Base-by-base conservation (phyloP, 2,329 filamentous ascomycete species). In the Fusarium sp. region DNA sequence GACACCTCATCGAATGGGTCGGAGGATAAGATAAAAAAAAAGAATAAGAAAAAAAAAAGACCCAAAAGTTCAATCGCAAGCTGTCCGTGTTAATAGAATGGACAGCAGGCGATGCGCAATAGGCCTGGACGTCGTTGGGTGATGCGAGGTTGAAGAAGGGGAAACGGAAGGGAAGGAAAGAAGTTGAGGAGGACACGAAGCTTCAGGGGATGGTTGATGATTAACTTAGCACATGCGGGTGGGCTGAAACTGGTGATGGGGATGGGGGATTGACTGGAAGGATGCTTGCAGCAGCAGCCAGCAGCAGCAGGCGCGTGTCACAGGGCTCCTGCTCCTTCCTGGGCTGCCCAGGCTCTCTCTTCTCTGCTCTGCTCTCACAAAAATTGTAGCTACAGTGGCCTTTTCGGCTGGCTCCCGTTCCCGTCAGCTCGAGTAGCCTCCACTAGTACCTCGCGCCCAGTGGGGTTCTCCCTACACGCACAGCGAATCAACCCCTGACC, bases 331-430 rank as follows among this genome's bases (percentile, higher is more conserved):
- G 47, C 27, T 63, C 47, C 17, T 27, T 37, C 32, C n/a, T 38
- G 27, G 25, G 25, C 30, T 35, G 14, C 33, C 33, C 33, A 35
- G 33, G 14, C 25, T 27, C 25, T 27, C 25, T 27, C 25, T 27
- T 6, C 33, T 35, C 14, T 37, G 35, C 35, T 45, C 40, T 12
- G 20, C 40, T 45, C 40, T 22, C 20, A 63, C 63, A 57, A 67
- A 78, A 81, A 78, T 80, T 82, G 81, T 82, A 82, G 81, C 81
- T 82, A 82, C 81, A 82, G 80, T 82, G 81, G 81, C 81, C 81
- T 83, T 71, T 81, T 81, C 78, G 69, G 67, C 61, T 75, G 32
- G 52, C 65, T 70, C 64, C 70, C 58, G 54, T 67, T 70, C 70
- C 72, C 52, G 45, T 64, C 65, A 35, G 54, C 43, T 50, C 35